These are phyloP conservation scores for Bacidia gigantensis DNA, from an alignment of 495 filamentous ascomycete genomes.

Conservation along the genomic window DNA sequence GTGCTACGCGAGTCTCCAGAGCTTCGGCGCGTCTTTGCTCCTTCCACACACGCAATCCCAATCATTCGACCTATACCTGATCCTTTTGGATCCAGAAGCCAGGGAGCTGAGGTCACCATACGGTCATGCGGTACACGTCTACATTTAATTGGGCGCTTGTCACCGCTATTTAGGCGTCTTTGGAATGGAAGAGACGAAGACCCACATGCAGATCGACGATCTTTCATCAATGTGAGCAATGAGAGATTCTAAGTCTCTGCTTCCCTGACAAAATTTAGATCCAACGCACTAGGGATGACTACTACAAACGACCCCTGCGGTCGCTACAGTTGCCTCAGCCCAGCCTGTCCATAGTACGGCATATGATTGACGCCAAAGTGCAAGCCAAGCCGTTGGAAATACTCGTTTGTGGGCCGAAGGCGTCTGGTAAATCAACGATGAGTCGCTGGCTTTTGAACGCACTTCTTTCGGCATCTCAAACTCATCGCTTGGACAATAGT, in stretches of 20 bases:
- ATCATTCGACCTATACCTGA: constrained; percentile 44
- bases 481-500: constrained; percentile 9
- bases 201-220: background rate
- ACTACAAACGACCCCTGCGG: constrained; percentile 38
- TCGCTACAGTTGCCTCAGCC: constrained; percentile 49
- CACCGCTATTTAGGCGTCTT: constrained; percentile 56
- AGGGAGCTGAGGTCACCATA: constrained; percentile 36
- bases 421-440: constrained; percentile 79
- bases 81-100: constrained; percentile 32
- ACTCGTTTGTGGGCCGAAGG: constrained; percentile 66
- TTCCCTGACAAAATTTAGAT: too few species aligned
- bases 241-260: constrained; percentile 5
- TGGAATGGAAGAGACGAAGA: constrained; percentile 42
- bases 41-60: constrained; percentile 64
- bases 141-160: constrained; percentile 43
- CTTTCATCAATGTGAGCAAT: background rate
- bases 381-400: constrained; percentile 31
- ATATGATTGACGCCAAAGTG: constrained; percentile 25
- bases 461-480: constrained; percentile 38
- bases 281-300: constrained; percentile 34
- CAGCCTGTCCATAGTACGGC: constrained; percentile 34
- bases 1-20: constrained; percentile 39
- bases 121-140: constrained; percentile 41
- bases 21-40: constrained; percentile 52
- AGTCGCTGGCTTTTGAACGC: constrained; percentile 61